Evolutionary conservation across 2,329 filamentous ascomycete genomes (phyloP).

Genomic region (Mollisia scopiformis): DNA sequence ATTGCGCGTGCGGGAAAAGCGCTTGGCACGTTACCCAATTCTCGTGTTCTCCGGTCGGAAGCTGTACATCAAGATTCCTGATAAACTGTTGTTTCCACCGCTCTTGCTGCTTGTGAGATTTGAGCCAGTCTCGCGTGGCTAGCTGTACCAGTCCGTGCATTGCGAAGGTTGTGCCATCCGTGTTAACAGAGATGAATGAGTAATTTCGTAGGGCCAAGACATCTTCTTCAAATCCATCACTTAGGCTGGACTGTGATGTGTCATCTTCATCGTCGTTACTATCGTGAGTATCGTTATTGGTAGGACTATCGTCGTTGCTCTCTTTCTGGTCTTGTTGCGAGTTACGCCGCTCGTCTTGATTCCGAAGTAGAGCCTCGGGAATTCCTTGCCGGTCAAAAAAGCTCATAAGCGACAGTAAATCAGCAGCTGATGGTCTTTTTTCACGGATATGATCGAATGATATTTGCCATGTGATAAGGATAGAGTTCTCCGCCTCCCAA

Average conservation of each 20-base stretch:
- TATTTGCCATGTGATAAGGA: conserved; percentile 41
- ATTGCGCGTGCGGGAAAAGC: conserved; percentile 2
- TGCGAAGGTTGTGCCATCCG: background rate
- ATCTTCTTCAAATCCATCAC: conserved; percentile 4
- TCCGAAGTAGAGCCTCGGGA: conserved; percentile 34
- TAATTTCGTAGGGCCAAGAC: background rate
- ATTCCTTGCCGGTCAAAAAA: conserved; percentile 48
- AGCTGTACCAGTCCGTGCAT: conserved; percentile 1
- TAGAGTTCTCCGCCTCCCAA: conserved; percentile 35
- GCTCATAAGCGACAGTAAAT: conserved; percentile 48
- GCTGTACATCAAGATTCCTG: background rate
- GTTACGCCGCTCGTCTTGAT: conserved; percentile 1
- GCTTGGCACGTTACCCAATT: background rate
- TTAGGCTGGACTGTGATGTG: conserved; percentile 7
- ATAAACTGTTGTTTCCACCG: background rate
- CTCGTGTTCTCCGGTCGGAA: conserved; percentile 1
- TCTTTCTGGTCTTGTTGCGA: background rate
- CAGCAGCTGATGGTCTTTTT: conserved; percentile 37
- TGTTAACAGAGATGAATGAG: background rate
- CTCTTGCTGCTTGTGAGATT: background rate
- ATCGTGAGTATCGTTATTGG: background rate
- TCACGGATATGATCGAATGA: conserved; percentile 40
- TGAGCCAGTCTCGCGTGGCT: background rate
- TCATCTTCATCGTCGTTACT: conserved; percentile 14
- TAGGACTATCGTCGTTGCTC: background rate